Percentiles rank a stretch among this genome's conserved stretches.
phyloP scores from a whole-genome alignment of 2,329 filamentous ascomycete genomes.

The Microdochium paspali region DNA sequence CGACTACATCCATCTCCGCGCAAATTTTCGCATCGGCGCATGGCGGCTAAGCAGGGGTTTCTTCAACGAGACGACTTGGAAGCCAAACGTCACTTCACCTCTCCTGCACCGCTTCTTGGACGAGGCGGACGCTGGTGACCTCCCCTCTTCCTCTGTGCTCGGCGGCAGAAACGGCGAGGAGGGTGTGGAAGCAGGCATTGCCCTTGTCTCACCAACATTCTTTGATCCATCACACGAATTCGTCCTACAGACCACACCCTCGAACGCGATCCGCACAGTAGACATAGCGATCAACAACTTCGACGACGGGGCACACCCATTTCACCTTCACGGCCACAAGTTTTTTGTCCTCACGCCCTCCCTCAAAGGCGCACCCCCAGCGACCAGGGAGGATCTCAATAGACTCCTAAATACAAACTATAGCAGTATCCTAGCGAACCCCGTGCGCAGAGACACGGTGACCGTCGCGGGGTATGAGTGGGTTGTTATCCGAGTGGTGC shows the following conservation, averaged over 20 bases:
- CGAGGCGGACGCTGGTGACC: conserved; percentile 30
- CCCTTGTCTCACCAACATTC: conserved; percentile 33
- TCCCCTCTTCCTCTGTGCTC: conserved; percentile 35
- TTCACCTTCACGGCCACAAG: background rate
- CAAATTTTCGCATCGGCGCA: conserved; percentile 49
- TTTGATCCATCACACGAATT: conserved; percentile 34
- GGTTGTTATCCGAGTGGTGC: conserved; percentile 30
- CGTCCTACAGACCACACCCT: conserved; percentile 52
- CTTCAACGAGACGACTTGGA: conserved; percentile 47
- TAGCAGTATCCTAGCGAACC: background rate
- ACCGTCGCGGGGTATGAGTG: conserved; percentile 35
- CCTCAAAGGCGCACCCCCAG: background rate
- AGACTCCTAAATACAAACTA: background rate
- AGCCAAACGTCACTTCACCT: conserved; percentile 34
- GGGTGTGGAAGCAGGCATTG: background rate
- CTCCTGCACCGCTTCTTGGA: conserved; percentile 40
- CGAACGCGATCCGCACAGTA: conserved; percentile 18
- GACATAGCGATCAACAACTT: background rate
- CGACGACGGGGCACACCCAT: background rate
- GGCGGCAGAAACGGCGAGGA: conserved; percentile 30
- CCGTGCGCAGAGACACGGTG: conserved; percentile 16
- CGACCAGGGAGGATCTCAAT: background rate
- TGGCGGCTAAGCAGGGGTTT: conserved; percentile 49
- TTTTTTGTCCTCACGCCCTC: background rate
- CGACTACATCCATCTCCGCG: conserved; percentile 42